These are phyloP conservation scores for Gyrodon lividus DNA, from an alignment of 768 basidiomycete genomes.

Conservation along the genomic window DNA sequence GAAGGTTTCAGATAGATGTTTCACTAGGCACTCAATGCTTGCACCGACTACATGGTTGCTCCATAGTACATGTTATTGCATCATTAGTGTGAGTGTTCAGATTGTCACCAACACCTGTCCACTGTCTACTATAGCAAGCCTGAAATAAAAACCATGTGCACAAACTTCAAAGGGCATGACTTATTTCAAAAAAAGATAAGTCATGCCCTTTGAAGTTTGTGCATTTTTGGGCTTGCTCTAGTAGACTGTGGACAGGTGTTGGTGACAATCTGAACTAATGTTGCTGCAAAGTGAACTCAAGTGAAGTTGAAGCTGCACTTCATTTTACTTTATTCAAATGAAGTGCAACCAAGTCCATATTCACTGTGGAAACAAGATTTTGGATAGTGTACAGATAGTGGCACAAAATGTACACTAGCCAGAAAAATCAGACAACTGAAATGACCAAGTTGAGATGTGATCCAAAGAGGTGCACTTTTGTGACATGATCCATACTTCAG, in stretches of 20 bases:
- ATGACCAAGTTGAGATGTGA: no score
- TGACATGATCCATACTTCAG: no score
- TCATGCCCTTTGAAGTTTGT: conserved; percentile 9
- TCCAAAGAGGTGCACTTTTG: no score
- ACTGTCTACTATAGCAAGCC: neutral
- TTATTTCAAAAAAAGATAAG: conserved; percentile 27
- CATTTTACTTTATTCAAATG: no score
- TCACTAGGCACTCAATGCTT: conserved; percentile 1
- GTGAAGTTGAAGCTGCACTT: no score
- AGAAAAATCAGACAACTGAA: no score
- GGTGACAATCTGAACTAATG: neutral
- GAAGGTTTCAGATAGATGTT: conserved; percentile 24
- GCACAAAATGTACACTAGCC: no score
- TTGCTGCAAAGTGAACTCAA: no score
- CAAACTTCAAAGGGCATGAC: conserved; percentile 13
- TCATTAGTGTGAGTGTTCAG: neutral
- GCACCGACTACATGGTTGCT: no score
- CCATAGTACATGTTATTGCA: neutral
- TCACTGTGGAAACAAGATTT: no score
- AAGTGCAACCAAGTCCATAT: no score
- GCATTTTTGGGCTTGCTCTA: conserved; percentile 1
- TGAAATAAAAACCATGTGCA: conserved; percentile 11
- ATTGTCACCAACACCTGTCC: neutral
- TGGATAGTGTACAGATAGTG: no score
- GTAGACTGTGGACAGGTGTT: neutral